phyloP scores from a whole-genome alignment of 441 rosid species.

The Flueggea neowawraea region DNA sequence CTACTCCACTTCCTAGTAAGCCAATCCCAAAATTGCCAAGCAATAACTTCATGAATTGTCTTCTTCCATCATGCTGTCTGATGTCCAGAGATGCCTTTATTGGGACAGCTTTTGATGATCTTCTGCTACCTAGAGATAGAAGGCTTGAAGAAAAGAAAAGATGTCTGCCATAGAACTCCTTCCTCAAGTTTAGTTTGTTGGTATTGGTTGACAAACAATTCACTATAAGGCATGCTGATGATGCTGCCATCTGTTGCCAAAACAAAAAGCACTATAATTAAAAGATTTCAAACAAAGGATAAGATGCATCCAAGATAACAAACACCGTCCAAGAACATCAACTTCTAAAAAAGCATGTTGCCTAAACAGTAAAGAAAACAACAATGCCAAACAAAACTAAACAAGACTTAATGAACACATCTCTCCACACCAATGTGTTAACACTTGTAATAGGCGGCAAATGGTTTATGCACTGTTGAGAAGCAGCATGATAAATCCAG shows the following conservation, averaged over 20 bases:
- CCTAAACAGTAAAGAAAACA: no score
- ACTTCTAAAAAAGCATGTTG: no score
- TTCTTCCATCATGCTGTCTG: constrained; percentile 41
- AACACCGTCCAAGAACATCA: no score
- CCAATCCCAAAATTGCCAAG: constrained; percentile 31
- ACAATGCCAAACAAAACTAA: no score
- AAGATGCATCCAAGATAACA: no score
- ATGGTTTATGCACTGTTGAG: no score
- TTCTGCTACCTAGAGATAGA: constrained; percentile 29
- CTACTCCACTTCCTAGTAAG: constrained; percentile 59
- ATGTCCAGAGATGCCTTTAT: constrained; percentile 52
- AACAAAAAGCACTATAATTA: no score
- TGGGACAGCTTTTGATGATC: constrained; percentile 22
- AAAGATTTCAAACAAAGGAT: no score
- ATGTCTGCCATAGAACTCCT: constrained; percentile 38
- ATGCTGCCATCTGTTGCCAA: constrained; percentile 57
- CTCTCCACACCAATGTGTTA: no score
- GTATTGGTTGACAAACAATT: constrained; percentile 39
- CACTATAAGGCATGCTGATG: constrained; percentile 66
- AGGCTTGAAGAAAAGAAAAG: constrained; percentile 30
- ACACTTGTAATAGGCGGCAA: no score
- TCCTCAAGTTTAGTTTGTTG: constrained; percentile 21
- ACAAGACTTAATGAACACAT: no score
- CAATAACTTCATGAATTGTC: constrained; percentile 11
- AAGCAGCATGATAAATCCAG: no score